Percentiles rank a stretch among this genome's conserved stretches.
Conservation (phyloP, 2,329 filamentous ascomycete species). For the Hortaea sp. region DNA sequence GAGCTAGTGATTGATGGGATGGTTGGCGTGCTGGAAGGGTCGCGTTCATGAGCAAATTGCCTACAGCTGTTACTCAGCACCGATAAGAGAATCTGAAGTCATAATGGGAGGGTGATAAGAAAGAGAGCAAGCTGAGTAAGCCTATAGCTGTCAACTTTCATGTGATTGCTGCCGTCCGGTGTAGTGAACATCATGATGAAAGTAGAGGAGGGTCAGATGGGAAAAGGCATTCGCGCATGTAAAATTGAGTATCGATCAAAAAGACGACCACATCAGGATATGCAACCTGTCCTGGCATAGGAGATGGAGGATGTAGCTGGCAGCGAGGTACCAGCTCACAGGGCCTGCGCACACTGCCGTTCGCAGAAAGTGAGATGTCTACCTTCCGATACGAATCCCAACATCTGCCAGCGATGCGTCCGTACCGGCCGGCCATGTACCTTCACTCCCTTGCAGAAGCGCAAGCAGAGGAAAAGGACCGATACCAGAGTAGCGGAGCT, state of each 20-base stretch:
- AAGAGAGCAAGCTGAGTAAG: too few species aligned
- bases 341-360: conserved; percentile 35
- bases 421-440: conserved; percentile 31
- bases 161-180: too few species aligned
- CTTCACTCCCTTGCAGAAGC: conserved; percentile 30
- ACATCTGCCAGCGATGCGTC: conserved; percentile 31
- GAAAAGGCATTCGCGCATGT: background rate
- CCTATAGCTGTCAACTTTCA: too few species aligned
- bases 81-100: too few species aligned
- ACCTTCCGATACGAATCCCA: conserved; percentile 19
- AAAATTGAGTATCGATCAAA: background rate
- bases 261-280: background rate
- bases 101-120: too few species aligned
- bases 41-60: too few species aligned
- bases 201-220: too few species aligned
- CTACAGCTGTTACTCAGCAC: too few species aligned
- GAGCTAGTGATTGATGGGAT: too few species aligned
- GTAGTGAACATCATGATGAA: too few species aligned
- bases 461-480: conserved; percentile 36
- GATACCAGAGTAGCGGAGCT: conserved; percentile 36
- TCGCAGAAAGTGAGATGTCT: conserved; percentile 35
- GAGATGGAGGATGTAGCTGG: background rate
- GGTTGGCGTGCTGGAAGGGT: too few species aligned
- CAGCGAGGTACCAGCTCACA: conserved; percentile 17
- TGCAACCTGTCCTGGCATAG: background rate